phyloP scores from a whole-genome alignment of 805 yeast species.

The Saccharomyces paradoxus region DNA sequence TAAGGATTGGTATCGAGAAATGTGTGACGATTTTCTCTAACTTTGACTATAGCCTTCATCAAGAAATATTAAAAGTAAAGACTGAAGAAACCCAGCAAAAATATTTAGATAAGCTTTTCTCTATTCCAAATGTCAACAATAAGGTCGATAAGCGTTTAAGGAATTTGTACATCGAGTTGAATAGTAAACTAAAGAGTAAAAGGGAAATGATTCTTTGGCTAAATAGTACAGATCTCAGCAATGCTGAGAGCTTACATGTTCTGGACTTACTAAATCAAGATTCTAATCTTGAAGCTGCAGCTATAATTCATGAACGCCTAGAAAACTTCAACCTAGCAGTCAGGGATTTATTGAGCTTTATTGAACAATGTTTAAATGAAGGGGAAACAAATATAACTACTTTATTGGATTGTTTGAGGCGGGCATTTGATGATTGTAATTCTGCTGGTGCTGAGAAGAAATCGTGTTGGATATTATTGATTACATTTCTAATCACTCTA shows the following conservation, averaged over 20 bases:
- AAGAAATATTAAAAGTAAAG: conserved; percentile 3
- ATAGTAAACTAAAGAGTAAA: conserved; percentile 9
- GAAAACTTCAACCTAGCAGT: conserved; percentile 13
- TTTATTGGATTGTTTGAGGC: conserved; percentile 5
- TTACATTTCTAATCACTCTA: conserved; percentile 15
- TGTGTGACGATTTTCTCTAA: conserved; percentile 9
- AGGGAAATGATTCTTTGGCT: conserved; percentile 14
- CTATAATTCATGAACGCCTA: conserved; percentile 13
- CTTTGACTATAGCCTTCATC: conserved; percentile 19
- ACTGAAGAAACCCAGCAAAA: conserved; percentile 5
- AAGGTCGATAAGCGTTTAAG: conserved; percentile 3
- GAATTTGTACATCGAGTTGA: conserved; percentile 11
- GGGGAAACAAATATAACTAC: background rate
- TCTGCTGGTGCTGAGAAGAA: conserved; percentile 4
- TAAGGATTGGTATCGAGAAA: conserved; percentile 2
- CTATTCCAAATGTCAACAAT: background rate
- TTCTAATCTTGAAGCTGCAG: conserved; percentile 14
- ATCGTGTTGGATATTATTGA: conserved; percentile 19
- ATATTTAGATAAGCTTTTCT: conserved; percentile 17
- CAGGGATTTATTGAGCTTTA: conserved; percentile 10
- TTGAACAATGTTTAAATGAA: conserved; percentile 11
- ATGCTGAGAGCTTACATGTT: conserved; percentile 7
- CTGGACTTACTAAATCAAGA: conserved; percentile 6
- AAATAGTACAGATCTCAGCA: conserved; percentile 7
- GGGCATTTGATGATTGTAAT: conserved; percentile 12